Evolutionary conservation across 371 early-diverging fungal genomes (phyloP), one percentile per base, ranked within the genome.

Genomic region (Sanchytrium tribonematis): DNA sequence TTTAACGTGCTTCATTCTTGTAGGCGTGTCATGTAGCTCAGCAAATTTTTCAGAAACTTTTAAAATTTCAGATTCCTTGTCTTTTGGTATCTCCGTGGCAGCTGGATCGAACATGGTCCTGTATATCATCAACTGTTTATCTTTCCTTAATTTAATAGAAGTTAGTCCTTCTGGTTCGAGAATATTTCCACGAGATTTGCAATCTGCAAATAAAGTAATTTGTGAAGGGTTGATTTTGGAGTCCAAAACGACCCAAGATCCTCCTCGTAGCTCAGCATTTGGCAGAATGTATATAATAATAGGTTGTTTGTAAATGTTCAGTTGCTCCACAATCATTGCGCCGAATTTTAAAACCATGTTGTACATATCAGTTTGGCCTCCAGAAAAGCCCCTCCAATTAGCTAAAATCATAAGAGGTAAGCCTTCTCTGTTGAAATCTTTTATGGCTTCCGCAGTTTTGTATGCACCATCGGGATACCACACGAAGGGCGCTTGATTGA

Each of bases 381-480:
- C 98, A 66, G 88, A 88, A 86, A 98, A 98, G 69, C 98, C 98
- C 81, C 97, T 91, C 97, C 97, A 98, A 88, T 98, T 97, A 79
- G 97, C 97, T 83, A 98, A 91, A 78, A 98, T 88, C 76, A 98
- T 88, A 76, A 98, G 78, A 27, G 97, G 94, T 71, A 98, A 82
- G 74, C 90, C 90, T 79, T 98, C 98, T 77, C 95, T 94, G 84
- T 95, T 93, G 74, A 97, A 94, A 79, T 97, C 94, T 72, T 86
- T 84, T 79, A 98, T 96, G 1, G 96, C 91, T 78, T 94, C 95
- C 1, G 97, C 91, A 30, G 97, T 97, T 85, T 98, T 98, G 83
- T 84, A 93, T 12, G 98, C 91, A 32, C 93, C 90, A 86, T 94
- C 91, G 66, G 97, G 95, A 79, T 88, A 90, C 93, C 97, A 96